phyloP scores from a whole-genome alignment of 257 asterid genomes.

The Gentiana dahurica region DNA sequence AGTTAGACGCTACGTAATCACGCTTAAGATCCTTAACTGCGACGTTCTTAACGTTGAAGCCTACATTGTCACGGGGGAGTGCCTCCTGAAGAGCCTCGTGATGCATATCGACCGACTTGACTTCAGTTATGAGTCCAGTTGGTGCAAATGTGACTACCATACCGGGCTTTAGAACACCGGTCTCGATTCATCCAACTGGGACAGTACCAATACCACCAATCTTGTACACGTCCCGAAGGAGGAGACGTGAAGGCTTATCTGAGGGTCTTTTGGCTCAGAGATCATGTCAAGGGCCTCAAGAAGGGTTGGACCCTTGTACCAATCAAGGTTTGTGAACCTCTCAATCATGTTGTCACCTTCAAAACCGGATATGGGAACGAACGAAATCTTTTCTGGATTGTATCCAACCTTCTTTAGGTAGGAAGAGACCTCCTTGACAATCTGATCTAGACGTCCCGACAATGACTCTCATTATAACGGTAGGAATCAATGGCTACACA shows the following conservation, averaged over 20 bases:
- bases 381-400: too few relatives aligned
- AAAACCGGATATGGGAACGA: conserved; percentile 41
- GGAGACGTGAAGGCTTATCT: conserved; percentile 14
- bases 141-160: conserved; percentile 22
- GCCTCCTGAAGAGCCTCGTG: conserved; percentile 34
- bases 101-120: conserved; percentile 37
- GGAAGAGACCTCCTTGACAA: too few relatives aligned
- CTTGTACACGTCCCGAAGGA: too few relatives aligned
- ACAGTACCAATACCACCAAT: too few relatives aligned
- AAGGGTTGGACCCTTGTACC: conserved; percentile 15
- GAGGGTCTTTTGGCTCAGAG: conserved; percentile 23
- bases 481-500: too few relatives aligned
- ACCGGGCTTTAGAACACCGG: conserved; percentile 25
- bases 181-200: background rate
- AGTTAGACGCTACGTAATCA: conserved; percentile 36
- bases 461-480: too few relatives aligned
- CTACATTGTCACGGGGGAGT: conserved; percentile 36
- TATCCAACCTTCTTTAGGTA: too few relatives aligned
- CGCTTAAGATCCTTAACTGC: conserved; percentile 27
- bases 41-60: conserved; percentile 6
- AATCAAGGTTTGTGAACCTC: conserved; percentile 22
- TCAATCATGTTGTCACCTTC: conserved; percentile 33
- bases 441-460: too few relatives aligned
- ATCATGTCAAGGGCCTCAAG: conserved; percentile 16
- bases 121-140: conserved; percentile 21